Percentiles rank a stretch among this genome's conserved stretches.
These are phyloP conservation scores for Vitis hybrid DNA, from an alignment of 177 flowering plant species.

Conservation along the genomic window DNA sequence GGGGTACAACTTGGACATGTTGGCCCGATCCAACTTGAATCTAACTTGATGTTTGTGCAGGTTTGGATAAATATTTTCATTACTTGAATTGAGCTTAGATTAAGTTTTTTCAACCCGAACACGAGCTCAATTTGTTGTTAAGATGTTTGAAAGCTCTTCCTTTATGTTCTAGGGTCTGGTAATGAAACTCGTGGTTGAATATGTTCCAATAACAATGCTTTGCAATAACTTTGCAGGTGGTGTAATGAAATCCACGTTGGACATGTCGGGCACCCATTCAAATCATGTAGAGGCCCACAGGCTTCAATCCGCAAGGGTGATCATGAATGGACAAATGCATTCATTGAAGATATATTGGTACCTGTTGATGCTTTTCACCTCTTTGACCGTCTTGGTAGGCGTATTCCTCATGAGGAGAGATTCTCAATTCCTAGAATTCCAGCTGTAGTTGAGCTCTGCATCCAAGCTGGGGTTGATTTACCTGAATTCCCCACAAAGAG, in stretches of 20 bases:
- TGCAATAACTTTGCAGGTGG: conserved; percentile 44
- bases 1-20: fast-evolving
- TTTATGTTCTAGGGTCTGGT: too few relatives aligned
- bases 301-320: conserved; percentile 59
- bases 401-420: conserved; percentile 82
- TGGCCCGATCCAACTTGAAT: too few relatives aligned
- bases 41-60: too few relatives aligned
- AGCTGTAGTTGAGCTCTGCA: conserved; percentile 88
- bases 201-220: background rate
- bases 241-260: conserved; percentile 95
- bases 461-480: conserved; percentile 90
- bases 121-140: background rate
- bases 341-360: conserved; percentile 65
- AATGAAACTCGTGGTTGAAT: too few relatives aligned
- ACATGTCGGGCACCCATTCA: conserved; percentile 85
- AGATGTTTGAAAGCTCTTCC: background rate
- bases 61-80: too few relatives aligned
- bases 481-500: conserved; percentile 84
- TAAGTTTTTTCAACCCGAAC: too few relatives aligned
- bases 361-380: conserved; percentile 86
- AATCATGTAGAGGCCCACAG: conserved; percentile 73
- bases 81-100: too few relatives aligned
- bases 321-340: conserved; percentile 80
- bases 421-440: conserved; percentile 85
- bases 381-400: conserved; percentile 81